These are phyloP conservation scores for Aspergillus bridgeri DNA, from an alignment of 495 filamentous ascomycete genomes.

Conservation along the genomic window DNA sequence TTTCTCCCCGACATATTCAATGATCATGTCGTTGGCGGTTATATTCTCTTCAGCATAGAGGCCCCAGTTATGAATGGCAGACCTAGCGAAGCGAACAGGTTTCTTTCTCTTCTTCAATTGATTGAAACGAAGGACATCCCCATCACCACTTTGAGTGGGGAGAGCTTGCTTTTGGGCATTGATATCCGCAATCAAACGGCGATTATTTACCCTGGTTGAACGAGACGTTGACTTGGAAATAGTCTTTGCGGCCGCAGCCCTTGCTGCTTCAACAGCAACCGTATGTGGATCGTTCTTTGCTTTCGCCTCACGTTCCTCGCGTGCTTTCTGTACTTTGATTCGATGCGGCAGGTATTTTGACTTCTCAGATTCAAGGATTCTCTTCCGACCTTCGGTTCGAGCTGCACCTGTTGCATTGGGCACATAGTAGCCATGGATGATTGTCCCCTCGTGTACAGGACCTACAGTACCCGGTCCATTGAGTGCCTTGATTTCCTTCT, in stretches of 20 bases:
- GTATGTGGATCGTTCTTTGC: constrained; percentile 69
- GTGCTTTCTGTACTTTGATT: constrained; percentile 85
- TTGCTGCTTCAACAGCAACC: constrained; percentile 61
- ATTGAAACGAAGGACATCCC: constrained; percentile 92
- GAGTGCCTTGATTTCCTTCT: constrained; percentile 83
- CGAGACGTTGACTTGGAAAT: constrained; percentile 77
- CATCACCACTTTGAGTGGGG: constrained; percentile 62
- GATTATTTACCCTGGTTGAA: constrained; percentile 90
- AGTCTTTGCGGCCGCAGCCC: constrained; percentile 73
- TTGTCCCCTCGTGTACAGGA: constrained; percentile 47
- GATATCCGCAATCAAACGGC: constrained; percentile 87
- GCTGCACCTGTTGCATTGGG: constrained; percentile 80
- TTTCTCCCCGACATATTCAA: constrained; percentile 98
- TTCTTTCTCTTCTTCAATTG: constrained; percentile 99
- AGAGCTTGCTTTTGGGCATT: constrained; percentile 89
- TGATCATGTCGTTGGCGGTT: constrained; percentile 97
- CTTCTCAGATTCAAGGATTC: constrained; percentile 94
- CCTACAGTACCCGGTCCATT: constrained; percentile 58
- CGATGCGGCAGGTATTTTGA: constrained; percentile 97
- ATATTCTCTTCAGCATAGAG: constrained; percentile 98
- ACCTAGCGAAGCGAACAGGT: constrained; percentile 94
- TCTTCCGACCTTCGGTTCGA: constrained; percentile 87
- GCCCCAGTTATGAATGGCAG: constrained; percentile 98
- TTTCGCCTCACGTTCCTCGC: constrained; percentile 80
- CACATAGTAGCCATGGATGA: constrained; percentile 87